Base-by-base conservation (phyloP, 2,329 filamentous ascomycete species). In the Dothideomycetidae sp. region DNA sequence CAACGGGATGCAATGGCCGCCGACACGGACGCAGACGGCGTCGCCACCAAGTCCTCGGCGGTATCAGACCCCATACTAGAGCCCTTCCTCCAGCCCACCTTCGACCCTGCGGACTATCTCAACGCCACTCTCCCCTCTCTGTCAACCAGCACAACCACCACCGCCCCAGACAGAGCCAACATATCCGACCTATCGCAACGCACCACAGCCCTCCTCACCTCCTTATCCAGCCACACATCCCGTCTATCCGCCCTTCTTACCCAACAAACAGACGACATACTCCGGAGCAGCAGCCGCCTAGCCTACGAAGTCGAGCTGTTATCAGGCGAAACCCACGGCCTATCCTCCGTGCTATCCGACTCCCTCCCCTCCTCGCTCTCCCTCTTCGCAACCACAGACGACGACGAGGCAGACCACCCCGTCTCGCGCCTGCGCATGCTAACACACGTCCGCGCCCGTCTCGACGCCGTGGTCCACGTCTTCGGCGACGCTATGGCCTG, bases 401-500 rank as follows among this genome's bases (percentile, higher is more conserved):
- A 80, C 79, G 2, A 62, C 67, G 19, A 57, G 32, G 53, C 54
- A 5, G 48, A 53, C 21, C 83, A 79, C 56, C n/a, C n/a, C n/a
- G 78, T 94, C 46, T 70, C 71, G 36, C 78, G 85, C 46, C 68
- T 98, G 39, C 81, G 82, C 48, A 92, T 80, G 10, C 67, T 98
- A 26, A 82, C 80, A 3, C 70, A 80, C 29, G 84, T 96, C 17
- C 81, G 86, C 35, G 63, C 73, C 2, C 79, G 85, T n/a, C 70
- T 98, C 11, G 86, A 96, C 46, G 71, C 76, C 1, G 86, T 96
- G 15, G 85, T 96, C 51, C 81, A 82, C 56, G 80, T 78, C 1
- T 98, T 98, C 56, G 88, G 86, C 29, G 80, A 92, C 49, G 88
- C 90, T 19, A 93, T 96, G 82, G 80, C 92, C 49, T 96, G 93